A percentile compares a stretch with the other conserved stretches of the same genome.
Evolutionary conservation across 2,329 filamentous ascomycete genomes (phyloP).

Genomic region (Neopestalotiopsis rosae): DNA sequence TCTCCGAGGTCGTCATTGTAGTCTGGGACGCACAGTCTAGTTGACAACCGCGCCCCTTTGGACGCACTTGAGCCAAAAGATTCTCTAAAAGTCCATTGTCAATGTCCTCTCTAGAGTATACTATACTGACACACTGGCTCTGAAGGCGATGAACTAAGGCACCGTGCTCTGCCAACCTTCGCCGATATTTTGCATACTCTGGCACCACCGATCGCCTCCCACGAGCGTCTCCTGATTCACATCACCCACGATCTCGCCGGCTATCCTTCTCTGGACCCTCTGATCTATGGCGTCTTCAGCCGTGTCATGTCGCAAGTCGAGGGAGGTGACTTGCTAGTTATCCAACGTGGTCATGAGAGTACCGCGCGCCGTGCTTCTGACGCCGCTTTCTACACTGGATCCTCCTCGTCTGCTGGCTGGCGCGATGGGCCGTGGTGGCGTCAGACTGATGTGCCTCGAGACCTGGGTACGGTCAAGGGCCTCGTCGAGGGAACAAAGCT

Average conservation of each 20-base stretch:
- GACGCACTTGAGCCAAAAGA: no score
- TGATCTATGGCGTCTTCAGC: constrained; percentile 90
- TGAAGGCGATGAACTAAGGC: constrained; percentile 83
- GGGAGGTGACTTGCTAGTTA: constrained; percentile 90
- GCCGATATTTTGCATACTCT: constrained; percentile 94
- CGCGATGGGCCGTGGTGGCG: constrained; percentile 98
- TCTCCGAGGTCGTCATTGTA: no score
- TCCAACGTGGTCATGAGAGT: constrained; percentile 90
- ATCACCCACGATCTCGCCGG: constrained; percentile 94
- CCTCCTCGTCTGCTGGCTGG: constrained; percentile 72
- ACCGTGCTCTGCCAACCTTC: constrained; percentile 90
- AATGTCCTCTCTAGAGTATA: neutral
- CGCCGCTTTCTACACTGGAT: constrained; percentile 55
- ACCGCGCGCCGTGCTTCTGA: constrained; percentile 70
- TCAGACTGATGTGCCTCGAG: constrained; percentile 70
- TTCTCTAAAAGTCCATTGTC: no score
- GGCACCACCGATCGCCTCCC: constrained; percentile 93
- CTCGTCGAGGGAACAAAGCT: constrained; percentile 89
- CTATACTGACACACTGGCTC: neutral
- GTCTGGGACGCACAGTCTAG: no score
- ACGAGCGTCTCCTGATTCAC: constrained; percentile 96
- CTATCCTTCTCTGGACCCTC: constrained; percentile 91
- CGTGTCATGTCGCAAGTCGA: constrained; percentile 99
- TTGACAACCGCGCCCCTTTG: no score
- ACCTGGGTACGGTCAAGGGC: constrained; percentile 80